Conservation (phyloP, 192 early-diverging fungal genomes). For the Coemansia sp. region DNA sequence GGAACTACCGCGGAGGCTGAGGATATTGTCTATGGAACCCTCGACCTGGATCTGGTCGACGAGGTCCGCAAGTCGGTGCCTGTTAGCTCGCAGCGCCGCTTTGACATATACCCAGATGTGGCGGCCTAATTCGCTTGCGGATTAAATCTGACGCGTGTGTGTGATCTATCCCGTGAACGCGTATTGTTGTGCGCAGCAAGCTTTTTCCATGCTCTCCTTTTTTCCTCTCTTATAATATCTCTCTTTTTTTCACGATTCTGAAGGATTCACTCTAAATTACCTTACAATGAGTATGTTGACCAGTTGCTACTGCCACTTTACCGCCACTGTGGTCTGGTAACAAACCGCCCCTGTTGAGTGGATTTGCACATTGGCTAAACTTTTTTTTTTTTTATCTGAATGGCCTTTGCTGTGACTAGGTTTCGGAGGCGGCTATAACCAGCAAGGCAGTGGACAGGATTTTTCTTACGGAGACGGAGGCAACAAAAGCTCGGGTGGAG, state of each 20-base stretch:
- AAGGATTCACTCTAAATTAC: not conserved
- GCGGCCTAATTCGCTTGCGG: not conserved
- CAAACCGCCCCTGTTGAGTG: not conserved
- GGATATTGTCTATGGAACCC: conserved; percentile 76
- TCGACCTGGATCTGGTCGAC: conserved; percentile 61
- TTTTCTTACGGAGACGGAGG: conserved; percentile 20
- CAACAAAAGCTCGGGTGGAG: conserved; percentile 21
- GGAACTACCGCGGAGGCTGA: conserved; percentile 75
- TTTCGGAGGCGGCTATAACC: conserved; percentile 24
- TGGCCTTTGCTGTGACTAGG: not conserved
- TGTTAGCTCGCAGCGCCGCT: conserved; percentile 75
- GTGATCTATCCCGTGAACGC: not conserved
- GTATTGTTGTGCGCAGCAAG: not conserved
- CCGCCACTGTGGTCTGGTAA: not conserved
- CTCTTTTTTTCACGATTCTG: not conserved
- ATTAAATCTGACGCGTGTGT: not conserved
- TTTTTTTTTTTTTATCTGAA: not conserved
- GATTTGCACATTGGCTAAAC: not conserved
- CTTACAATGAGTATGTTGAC: conserved; percentile 15
- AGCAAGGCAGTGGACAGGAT: conserved; percentile 27
- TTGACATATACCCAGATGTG: conserved; percentile 88
- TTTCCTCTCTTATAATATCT: not conserved
- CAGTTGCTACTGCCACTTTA: not conserved
- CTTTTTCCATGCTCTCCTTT: not conserved
- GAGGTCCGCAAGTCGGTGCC: conserved; percentile 74